phyloP scores from a whole-genome alignment of 2,329 filamentous ascomycete species.

The Fusarium illudens region DNA sequence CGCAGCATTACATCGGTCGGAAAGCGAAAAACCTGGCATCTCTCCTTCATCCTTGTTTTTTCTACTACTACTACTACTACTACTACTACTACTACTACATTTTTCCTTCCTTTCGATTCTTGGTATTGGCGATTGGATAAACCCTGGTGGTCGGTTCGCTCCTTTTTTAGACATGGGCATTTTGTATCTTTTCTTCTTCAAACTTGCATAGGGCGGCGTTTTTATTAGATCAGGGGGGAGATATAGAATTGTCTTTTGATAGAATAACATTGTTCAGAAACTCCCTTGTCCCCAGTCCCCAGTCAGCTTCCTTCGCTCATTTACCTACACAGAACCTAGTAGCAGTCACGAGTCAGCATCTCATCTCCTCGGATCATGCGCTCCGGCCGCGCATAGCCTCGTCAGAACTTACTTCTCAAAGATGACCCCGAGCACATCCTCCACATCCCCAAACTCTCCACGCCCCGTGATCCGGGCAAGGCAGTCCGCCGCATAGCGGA shows the following conservation, averaged over 20 bases:
- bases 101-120: slow-evolving; percentile 6
- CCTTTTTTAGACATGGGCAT: slow-evolving; percentile 5
- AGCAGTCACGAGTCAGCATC: slow-evolving; percentile 28
- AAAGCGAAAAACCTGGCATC: slow-evolving; percentile 15
- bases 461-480: slow-evolving; percentile 89
- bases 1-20: slow-evolving; percentile 21
- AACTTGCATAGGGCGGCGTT: slow-evolving; percentile 26
- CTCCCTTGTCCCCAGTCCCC: neutral
- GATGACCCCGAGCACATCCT: slow-evolving; percentile 94
- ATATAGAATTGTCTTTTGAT: slow-evolving; percentile 20
- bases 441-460: slow-evolving; percentile 86
- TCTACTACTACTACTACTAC: no score
- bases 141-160: slow-evolving; percentile 28
- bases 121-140: slow-evolving; percentile 15
- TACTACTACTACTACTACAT: no score
- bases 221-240: slow-evolving; percentile 11
- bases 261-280: slow-evolving; percentile 12
- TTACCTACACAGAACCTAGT: slow-evolving; percentile 59
- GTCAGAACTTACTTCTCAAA: slow-evolving; percentile 85
- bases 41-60: slow-evolving; percentile 16
- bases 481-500: slow-evolving; percentile 80
- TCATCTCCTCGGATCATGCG: slow-evolving; percentile 5
- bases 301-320: slow-evolving; percentile 34
- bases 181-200: slow-evolving; percentile 9
- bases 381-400: neutral